Percentiles rank a stretch among this genome's conserved stretches.
These are phyloP conservation scores for Geotrichum aggregatum DNA, from an alignment of 1,139 yeast species.

Conservation along the genomic window DNA sequence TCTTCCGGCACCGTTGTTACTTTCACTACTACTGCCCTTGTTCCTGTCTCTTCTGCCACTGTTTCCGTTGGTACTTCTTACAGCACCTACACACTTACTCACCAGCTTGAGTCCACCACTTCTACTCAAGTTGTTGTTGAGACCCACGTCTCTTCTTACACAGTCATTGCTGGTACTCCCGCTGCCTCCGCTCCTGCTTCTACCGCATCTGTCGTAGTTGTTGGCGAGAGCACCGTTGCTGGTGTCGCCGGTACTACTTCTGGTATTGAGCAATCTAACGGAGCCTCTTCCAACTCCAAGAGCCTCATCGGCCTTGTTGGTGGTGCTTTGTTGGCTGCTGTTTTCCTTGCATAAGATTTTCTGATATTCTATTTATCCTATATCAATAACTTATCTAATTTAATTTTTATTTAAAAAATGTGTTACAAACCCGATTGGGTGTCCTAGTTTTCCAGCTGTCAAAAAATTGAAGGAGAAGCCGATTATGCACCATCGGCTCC, in stretches of 20 bases:
- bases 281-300: conserved; percentile 13
- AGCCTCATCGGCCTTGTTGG: conserved; percentile 12
- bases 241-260: conserved; percentile 6
- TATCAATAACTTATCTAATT: neutral
- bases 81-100: conserved; percentile 36
- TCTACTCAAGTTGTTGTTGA: neutral
- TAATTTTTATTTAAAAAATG: neutral
- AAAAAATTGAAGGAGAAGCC: too few species aligned
- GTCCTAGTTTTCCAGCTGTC: too few species aligned
- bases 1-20: too few species aligned
- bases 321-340: conserved; percentile 17
- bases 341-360: conserved; percentile 9
- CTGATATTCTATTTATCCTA: neutral
- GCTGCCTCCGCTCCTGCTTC: neutral
- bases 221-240: neutral
- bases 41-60: neutral
- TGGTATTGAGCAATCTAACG: conserved; percentile 12
- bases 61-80: neutral
- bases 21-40: conserved; percentile 2
- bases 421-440: too few species aligned
- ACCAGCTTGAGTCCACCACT: neutral
- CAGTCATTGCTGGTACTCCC: neutral
- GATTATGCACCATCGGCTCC: too few species aligned
- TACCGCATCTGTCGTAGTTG: neutral
- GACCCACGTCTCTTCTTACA: neutral